Base-by-base conservation (phyloP, 2,329 filamentous ascomycete species). In the Monascus ruber region DNA sequence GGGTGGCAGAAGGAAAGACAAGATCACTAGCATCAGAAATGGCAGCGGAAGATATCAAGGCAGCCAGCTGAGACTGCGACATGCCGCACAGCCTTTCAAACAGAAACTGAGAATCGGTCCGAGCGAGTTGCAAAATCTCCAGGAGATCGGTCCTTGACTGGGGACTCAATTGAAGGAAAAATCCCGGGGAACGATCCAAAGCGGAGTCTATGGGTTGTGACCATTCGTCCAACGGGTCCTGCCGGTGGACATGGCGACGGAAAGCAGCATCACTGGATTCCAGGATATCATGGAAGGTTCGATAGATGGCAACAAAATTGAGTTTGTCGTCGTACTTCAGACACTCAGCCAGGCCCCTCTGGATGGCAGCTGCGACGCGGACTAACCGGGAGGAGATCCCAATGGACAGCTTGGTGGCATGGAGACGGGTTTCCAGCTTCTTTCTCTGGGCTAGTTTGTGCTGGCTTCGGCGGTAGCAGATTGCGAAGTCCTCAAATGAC, bases 31-130 rank as follows among this genome's bases (percentile, higher is more conserved):
- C 78, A 51, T 93, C 85, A 65, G 86, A 72, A 47, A 78, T 76
- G 57, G 85, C 81, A 59, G 88, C 82, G 48, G 85, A 85, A 38
- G 79, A 79, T 34, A 85, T 80, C 47, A 98, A 72, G 40, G 81
- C 74, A 49, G 81, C 76, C 39, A 95, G 73, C 62, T 96, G 88
- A 45, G 78, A 67, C 42, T 80, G 77, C 40, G 79, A 80, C 49
- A 98, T 70, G 52, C 76, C 79, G 58, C 79, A 79, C 47, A 98
- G 74, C 47, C 88, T 78, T 47, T 83, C 79, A 53, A 89, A 85
- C 60, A 98, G 63, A 63, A 93, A 96, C 53, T 88, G 80, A 31
- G 86, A 81, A 59, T 94, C 88, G 46, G 83, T 87, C 51, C 89
- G 79, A 46, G 95, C 75, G 61, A 85, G 77, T 36, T 77, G 81